A percentile compares a stretch with the other conserved stretches of the same genome.
phyloP scores from a whole-genome alignment of 768 basidiomycete genomes.

The Trametopsis cervina region DNA sequence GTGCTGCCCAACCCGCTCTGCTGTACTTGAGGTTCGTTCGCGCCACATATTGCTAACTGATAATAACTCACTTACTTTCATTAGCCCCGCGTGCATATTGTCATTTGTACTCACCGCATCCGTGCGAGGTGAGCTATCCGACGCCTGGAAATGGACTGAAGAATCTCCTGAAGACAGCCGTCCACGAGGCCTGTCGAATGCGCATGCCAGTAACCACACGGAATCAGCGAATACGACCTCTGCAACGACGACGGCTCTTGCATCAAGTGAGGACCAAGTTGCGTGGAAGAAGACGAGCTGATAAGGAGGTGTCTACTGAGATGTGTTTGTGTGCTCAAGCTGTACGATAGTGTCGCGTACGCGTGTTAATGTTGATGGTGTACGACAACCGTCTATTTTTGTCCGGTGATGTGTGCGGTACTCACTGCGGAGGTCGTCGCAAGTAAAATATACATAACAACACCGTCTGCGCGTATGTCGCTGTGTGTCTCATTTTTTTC shows the following conservation, averaged over 20 bases:
- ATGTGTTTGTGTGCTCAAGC: neutral
- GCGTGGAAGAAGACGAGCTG: neutral
- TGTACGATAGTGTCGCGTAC: neutral
- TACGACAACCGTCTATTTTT: neutral
- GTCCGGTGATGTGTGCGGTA: neutral
- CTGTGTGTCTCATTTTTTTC: no score
- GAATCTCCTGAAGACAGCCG: constrained; percentile 14
- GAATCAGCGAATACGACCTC: neutral
- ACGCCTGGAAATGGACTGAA: constrained; percentile 72
- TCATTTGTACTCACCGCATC: constrained; percentile 57
- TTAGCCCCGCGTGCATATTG: constrained; percentile 69
- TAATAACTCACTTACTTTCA: neutral
- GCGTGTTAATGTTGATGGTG: neutral
- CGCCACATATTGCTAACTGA: no score
- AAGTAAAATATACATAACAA: neutral
- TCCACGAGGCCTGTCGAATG: neutral
- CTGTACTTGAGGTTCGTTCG: constrained; percentile 75
- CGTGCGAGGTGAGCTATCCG: constrained; percentile 58
- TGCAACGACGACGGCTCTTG: neutral
- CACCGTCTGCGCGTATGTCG: no score
- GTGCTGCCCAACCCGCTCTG: constrained; percentile 82
- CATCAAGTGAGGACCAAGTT: neutral
- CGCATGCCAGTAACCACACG: neutral
- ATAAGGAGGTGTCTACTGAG: no score
- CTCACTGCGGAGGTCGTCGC: constrained; percentile 7